A percentile compares a stretch with the other conserved stretches of the same genome.
These are phyloP conservation scores for Aschersonia sp. DNA, from an alignment of 2,329 filamentous ascomycete species.

Conservation along the genomic window DNA sequence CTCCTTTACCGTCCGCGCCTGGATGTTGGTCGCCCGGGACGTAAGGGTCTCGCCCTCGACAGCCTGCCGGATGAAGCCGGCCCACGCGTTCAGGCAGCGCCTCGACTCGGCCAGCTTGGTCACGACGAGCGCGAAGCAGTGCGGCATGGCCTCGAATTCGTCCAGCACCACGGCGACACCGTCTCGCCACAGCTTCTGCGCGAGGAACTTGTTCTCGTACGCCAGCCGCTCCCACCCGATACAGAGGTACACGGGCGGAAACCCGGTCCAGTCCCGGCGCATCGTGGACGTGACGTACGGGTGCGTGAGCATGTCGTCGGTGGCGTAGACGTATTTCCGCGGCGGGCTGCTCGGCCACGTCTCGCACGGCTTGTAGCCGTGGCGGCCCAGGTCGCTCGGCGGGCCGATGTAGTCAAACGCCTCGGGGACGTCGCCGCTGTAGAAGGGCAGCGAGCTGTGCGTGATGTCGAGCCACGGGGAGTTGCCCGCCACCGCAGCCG, in stretches of 20 bases:
- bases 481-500: constrained; percentile 46
- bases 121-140: constrained; percentile 52
- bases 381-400: constrained; percentile 19
- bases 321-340: constrained; percentile 37
- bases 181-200: constrained; percentile 36
- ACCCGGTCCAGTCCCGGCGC: constrained; percentile 41
- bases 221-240: constrained; percentile 58
- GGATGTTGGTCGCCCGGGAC: constrained; percentile 29
- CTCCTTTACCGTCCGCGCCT: constrained; percentile 37
- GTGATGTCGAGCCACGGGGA: constrained; percentile 63
- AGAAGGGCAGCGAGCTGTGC: constrained; percentile 27
- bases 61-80: constrained; percentile 35
- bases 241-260: constrained; percentile 53
- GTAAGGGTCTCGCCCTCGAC: constrained; percentile 18
- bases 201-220: constrained; percentile 51
- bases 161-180: constrained; percentile 50
- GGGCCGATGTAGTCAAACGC: constrained; percentile 33
- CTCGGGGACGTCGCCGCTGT: constrained; percentile 10
- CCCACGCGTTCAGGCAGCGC: constrained; percentile 40
- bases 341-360: constrained; percentile 44
- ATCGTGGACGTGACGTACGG: constrained; percentile 53
- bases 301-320: constrained; percentile 41
- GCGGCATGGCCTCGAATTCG: constrained; percentile 70
- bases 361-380: constrained; percentile 26
- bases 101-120: constrained; percentile 25